Base-by-base conservation (phyloP, 176 grass and related monocot species). In the Thalia dealbata region DNA sequence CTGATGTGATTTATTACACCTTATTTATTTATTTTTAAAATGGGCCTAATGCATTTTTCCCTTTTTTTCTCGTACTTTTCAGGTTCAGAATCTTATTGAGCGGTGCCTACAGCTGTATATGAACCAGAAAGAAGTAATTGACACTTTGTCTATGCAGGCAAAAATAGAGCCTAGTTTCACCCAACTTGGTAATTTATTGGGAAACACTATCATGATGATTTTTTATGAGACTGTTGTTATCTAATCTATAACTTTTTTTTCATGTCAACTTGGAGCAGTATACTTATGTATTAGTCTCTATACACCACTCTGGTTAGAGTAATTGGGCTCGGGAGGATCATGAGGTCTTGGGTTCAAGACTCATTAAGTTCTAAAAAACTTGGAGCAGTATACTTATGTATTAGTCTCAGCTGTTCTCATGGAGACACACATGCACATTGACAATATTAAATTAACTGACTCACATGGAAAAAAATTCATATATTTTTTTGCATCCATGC, bases 111-210 rank as follows among this genome's bases (percentile, higher is more conserved):
- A 99, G 87, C 87, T 99, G 60, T 99, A 99, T 78, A 99, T 99
- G 95, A 88, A 92, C 79, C 90, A 91, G 81, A 91, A 92, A 93
- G 87, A 99, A 88, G 95, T 99, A 79, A 72, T 99, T 35, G 81
- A 87, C 25, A 91, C 85, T 28, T 74, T 99, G 61, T 93, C 83
- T 55, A 79, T 75, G 35, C 87, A 91, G 55, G 95, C 95, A 61
- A 99, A 99, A 76, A 99, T 99, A 71, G 95, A 99, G 69, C 95
- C 95, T 64, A 91, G 90, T 78, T 99, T 99, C 72, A 99, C 95
- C 73, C 90, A 99, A 70, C 95, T 99, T 86, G 95, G 95, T 99
- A 92, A 81, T 79, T 80, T 79, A 72, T 54, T 80, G 14, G 24
- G 3, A 27, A 30, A 42, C 22, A 18, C 55, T 42, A 46, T 74